These are phyloP conservation scores for Rhynchospora breviuscula DNA, from an alignment of 176 grass and related monocot genomes.

Conservation along the genomic window DNA sequence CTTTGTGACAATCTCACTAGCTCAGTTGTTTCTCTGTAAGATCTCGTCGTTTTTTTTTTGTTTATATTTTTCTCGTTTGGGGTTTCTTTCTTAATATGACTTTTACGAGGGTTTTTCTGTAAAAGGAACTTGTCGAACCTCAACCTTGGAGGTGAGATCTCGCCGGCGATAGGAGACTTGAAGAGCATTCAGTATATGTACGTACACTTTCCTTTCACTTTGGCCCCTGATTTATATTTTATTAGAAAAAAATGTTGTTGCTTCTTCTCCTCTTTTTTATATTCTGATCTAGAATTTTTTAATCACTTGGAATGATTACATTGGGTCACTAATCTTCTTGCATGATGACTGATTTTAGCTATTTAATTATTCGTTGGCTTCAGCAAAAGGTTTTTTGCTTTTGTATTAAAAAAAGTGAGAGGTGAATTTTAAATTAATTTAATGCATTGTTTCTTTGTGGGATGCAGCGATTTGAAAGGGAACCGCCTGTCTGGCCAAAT, in stretches of 20 bases:
- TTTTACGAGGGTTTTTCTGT: neutral
- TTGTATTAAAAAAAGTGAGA: constrained; percentile 18
- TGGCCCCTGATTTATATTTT: constrained; percentile 23
- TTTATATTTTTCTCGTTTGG: neutral
- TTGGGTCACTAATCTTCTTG: neutral
- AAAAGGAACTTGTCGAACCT: constrained; percentile 94
- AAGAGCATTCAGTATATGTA: constrained; percentile 73
- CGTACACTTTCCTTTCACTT: constrained; percentile 12
- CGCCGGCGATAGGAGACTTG: constrained; percentile 67
- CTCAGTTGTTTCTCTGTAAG: constrained; percentile 58
- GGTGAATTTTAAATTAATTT: constrained; percentile 10
- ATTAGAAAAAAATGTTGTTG: constrained; percentile 23
- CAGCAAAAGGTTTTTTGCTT: constrained; percentile 9
- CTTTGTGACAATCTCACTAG: constrained; percentile 67
- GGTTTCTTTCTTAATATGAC: neutral
- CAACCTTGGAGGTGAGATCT: constrained; percentile 94
- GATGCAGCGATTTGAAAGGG: constrained; percentile 84
- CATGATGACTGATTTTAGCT: constrained; percentile 10
- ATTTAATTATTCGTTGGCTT: constrained; percentile 10
- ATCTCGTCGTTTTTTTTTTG: neutral
- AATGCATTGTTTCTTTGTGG: constrained; percentile 33
- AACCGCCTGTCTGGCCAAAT: constrained; percentile 86
- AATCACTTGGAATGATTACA: constrained; percentile 28
- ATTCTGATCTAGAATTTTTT: neutral
- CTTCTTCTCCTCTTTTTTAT: neutral